Evolutionary conservation across 306 rosid genomes (phyloP).

Genomic region (Chamaecrista fasciculata): DNA sequence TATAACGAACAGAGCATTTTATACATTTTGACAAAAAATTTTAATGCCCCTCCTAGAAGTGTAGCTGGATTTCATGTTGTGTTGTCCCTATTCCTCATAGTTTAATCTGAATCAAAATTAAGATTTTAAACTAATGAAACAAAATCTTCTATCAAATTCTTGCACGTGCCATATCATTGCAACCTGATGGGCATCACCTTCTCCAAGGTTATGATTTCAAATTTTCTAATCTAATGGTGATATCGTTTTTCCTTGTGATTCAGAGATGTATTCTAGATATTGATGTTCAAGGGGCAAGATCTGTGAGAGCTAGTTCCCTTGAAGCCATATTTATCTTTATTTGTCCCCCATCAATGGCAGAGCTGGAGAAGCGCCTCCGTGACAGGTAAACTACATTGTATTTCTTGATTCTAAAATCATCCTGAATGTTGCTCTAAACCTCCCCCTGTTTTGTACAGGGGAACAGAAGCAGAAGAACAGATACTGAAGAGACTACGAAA

Average conservation of each 20-base stretch:
- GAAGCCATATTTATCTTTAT: slow-evolving; percentile 79
- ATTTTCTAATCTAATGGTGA: slow-evolving; percentile 16
- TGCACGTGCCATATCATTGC: neutral
- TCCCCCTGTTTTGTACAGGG: slow-evolving; percentile 47
- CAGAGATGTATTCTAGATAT: slow-evolving; percentile 97
- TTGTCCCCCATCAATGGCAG: slow-evolving; percentile 81
- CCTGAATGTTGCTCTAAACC: slow-evolving; percentile 17
- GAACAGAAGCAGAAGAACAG: slow-evolving; percentile 92
- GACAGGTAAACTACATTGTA: slow-evolving; percentile 56
- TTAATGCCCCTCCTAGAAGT: neutral
- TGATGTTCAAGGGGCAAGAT: slow-evolving; percentile 95
- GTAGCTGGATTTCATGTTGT: neutral
- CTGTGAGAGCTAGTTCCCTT: slow-evolving; percentile 70
- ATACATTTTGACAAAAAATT: neutral
- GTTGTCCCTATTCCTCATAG: neutral
- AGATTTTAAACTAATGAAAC: neutral
- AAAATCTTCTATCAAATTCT: neutral
- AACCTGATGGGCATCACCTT: slow-evolving; percentile 5
- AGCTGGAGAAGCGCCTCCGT: slow-evolving; percentile 95
- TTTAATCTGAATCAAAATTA: neutral
- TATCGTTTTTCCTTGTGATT: slow-evolving; percentile 22
- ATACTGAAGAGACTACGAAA: slow-evolving; percentile 73
- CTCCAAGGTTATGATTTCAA: neutral
- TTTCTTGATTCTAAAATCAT: slow-evolving; percentile 2
- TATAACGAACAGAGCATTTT: neutral